These are phyloP conservation scores for Sclerotinia subarctica DNA, from an alignment of 2,329 filamentous ascomycete genomes.

Conservation along the genomic window DNA sequence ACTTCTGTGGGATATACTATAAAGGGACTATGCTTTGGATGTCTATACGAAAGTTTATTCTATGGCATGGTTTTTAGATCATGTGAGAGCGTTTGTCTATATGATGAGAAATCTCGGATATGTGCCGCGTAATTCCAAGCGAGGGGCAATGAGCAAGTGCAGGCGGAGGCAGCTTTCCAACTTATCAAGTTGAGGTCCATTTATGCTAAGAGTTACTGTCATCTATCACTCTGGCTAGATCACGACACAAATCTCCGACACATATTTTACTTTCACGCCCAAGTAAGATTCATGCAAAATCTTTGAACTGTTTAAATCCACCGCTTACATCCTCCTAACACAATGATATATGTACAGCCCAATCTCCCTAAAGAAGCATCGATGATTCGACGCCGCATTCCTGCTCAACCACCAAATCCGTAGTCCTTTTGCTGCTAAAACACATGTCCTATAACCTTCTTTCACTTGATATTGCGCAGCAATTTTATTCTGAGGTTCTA, in stretches of 20 bases:
- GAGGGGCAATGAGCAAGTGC: neutral
- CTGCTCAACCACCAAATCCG: neutral
- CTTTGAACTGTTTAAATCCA: neutral
- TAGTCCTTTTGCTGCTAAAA: no score
- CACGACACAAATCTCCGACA: no score
- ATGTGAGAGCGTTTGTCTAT: neutral
- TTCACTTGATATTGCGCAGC: neutral
- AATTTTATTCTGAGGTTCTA: no score
- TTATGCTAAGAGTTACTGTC: no score
- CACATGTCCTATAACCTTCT: neutral
- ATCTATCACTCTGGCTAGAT: no score
- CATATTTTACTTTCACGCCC: no score
- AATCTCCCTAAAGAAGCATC: neutral
- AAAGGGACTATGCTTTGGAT: neutral
- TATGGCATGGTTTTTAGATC: neutral
- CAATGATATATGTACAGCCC: neutral
- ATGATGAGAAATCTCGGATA: neutral
- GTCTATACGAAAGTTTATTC: no score
- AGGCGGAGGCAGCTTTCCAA: neutral
- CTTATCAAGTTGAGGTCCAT: neutral
- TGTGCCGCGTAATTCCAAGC: neutral
- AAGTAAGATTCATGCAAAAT: neutral
- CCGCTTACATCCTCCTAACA: neutral
- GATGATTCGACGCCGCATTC: neutral
- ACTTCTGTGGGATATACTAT: neutral